Base-by-base conservation (phyloP, 2,329 filamentous ascomycete genomes). In the Apiospora phragmitis region DNA sequence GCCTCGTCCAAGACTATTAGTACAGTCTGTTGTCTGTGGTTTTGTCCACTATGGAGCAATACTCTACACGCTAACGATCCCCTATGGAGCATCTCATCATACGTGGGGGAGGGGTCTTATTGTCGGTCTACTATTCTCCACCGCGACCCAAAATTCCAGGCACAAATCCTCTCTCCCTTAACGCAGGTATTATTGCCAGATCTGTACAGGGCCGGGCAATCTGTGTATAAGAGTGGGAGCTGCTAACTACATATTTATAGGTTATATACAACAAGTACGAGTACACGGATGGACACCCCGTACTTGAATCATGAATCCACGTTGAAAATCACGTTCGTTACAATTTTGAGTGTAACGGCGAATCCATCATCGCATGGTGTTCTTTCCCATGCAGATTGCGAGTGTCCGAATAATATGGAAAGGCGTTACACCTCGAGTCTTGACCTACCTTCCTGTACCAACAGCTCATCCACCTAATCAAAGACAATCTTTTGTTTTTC, bases 61-160 rank as follows among this genome's bases (percentile, higher is more conserved):
- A 62, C 29, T 62, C 18, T 62, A 11, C 21, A 29, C 51, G 16
- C 51, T 59, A 59, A 35, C 32, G 51, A 59, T 35, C 51, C 16
- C 29, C 35, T 16, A 35, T 21, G 51, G 29, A 9, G 29, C 51
- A 21, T 6, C 18, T 32, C 16, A 35, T 32, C 51, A 21, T 26
- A 42, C 42, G 38, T 43, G 35, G 42, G 65, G 38, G 65, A 67
- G 65, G 38, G 65, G 42, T 67, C 38, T 67, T 67, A 42, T 43
- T 45, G 38, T 67, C 38, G 65, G 42, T 45, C 65, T 45, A 24
- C 29, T 59, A 59, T 59, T 59, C 51, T 59, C 51, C 51, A 59
- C 51, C 18, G 29, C 29, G 51, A 59, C 51, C 51, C 51, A 59
- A 29, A 59, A 59, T 18, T 67, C 9, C 38, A 67, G 65, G 65